phyloP scores from a whole-genome alignment of 2,329 filamentous ascomycete genomes.

The Diaporthe australafricana region DNA sequence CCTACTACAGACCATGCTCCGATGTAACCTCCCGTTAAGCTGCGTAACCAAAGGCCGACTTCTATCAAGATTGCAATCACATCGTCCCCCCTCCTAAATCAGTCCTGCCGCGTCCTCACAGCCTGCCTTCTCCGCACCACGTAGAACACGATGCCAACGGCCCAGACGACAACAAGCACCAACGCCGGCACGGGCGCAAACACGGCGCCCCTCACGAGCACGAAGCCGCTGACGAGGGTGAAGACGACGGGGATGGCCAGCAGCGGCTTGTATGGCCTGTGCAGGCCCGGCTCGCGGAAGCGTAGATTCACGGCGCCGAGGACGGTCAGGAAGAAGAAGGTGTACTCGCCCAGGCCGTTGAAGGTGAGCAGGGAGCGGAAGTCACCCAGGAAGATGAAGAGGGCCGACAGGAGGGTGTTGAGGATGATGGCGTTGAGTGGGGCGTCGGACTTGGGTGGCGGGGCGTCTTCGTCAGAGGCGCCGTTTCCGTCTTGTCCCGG shows the following conservation, averaged over 20 bases:
- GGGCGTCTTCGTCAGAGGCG: conserved; percentile 22
- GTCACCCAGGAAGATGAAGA: conserved; percentile 71
- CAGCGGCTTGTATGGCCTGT: conserved; percentile 66
- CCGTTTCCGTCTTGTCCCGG: conserved; percentile 14
- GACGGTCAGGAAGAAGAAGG: conserved; percentile 74
- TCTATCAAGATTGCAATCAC: too few species aligned
- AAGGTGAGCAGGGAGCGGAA: conserved; percentile 72
- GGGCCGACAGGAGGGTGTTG: conserved; percentile 59
- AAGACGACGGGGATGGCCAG: conserved; percentile 65
- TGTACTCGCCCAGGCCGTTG: conserved; percentile 69
- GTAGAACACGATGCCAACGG: conserved; percentile 60
- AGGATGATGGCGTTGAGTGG: conserved; percentile 66
- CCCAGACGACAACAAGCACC: conserved; percentile 64
- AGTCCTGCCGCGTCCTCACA: not conserved
- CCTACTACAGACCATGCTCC: not conserved
- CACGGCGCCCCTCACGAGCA: conserved; percentile 67
- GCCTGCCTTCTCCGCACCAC: conserved; percentile 31
- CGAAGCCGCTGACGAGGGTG: conserved; percentile 68
- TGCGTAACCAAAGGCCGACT: not conserved
- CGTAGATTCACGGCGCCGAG: conserved; percentile 68
- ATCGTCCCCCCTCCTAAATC: not conserved
- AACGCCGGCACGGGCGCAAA: conserved; percentile 67
- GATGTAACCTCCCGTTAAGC: not conserved
- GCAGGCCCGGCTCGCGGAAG: conserved; percentile 64
- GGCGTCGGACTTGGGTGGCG: conserved; percentile 54